Evolutionary conservation across 805 yeast species (phyloP).

Genomic region (Wickerhamiella kurtzmanii): DNA sequence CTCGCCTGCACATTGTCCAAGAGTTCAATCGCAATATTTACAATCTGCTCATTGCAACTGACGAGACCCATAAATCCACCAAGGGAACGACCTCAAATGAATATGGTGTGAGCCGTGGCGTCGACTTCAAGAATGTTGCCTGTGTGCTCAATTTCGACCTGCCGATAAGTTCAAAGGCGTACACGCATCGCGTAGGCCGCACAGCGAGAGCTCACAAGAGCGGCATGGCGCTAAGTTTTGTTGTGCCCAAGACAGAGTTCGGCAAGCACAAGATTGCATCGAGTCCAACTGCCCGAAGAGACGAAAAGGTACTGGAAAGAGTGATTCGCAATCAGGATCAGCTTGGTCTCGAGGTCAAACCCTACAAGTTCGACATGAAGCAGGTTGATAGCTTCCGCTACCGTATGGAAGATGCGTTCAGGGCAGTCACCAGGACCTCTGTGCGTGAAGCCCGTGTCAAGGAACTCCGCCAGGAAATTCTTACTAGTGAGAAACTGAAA

Average conservation of each 20-base stretch:
- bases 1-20: slow-evolving; percentile 88
- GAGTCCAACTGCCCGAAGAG: slow-evolving; percentile 56
- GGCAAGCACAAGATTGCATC: slow-evolving; percentile 81
- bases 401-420: slow-evolving; percentile 91
- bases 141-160: slow-evolving; percentile 92
- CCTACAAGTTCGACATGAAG: slow-evolving; percentile 79
- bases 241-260: slow-evolving; percentile 66
- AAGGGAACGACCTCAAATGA: slow-evolving; percentile 30
- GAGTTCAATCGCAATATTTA: slow-evolving; percentile 86
- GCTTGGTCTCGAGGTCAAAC: slow-evolving; percentile 53
- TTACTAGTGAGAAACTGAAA: slow-evolving; percentile 79
- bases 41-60: slow-evolving; percentile 83
- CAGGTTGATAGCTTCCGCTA: slow-evolving; percentile 94
- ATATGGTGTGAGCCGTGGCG: slow-evolving; percentile 92
- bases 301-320: slow-evolving; percentile 71
- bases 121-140: slow-evolving; percentile 89
- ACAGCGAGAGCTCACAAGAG: slow-evolving; percentile 96
- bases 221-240: slow-evolving; percentile 90
- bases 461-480: slow-evolving; percentile 75
- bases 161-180: slow-evolving; percentile 78
- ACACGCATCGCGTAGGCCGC: slow-evolving; percentile 89
- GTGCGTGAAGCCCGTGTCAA: slow-evolving; percentile 86
- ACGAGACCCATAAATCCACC: slow-evolving; percentile 50
- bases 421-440: slow-evolving; percentile 82
- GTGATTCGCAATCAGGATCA: slow-evolving; percentile 65